Conservation (phyloP, 2,329 filamentous ascomycete genomes). For the Hymenoscyphus albidus region DNA sequence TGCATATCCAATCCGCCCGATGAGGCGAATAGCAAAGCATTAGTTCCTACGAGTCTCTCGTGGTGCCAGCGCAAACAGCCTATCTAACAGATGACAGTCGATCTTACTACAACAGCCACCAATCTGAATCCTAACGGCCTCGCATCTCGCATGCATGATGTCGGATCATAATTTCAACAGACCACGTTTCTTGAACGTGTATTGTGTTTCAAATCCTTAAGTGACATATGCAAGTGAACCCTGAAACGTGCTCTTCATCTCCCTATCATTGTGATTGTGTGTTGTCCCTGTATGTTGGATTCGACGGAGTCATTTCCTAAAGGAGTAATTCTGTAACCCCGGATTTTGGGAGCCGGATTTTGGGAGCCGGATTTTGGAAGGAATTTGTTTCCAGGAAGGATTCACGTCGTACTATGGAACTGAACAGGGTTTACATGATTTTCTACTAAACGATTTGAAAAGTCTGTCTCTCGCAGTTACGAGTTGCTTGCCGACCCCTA, state of each 20-base stretch:
- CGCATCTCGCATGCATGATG: background rate
- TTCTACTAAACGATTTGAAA: background rate
- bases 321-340: background rate
- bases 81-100: background rate
- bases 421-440: background rate
- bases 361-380: background rate
- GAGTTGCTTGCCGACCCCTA: background rate
- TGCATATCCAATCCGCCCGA: background rate
- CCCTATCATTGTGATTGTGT: background rate
- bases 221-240: background rate
- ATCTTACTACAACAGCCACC: background rate
- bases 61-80: background rate
- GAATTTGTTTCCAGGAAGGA: background rate
- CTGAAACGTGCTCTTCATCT: background rate
- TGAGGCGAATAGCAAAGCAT: background rate
- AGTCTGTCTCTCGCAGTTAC: background rate
- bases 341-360: background rate
- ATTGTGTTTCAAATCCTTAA: background rate
- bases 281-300: background rate
- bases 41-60: too few relatives aligned
- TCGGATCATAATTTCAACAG: background rate
- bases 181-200: background rate
- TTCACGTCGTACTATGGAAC: background rate
- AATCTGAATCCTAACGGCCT: background rate
- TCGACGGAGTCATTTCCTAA: background rate